These are phyloP conservation scores for Streptanthus diversifolius DNA, from an alignment of 345 rosid genomes.

Conservation along the genomic window DNA sequence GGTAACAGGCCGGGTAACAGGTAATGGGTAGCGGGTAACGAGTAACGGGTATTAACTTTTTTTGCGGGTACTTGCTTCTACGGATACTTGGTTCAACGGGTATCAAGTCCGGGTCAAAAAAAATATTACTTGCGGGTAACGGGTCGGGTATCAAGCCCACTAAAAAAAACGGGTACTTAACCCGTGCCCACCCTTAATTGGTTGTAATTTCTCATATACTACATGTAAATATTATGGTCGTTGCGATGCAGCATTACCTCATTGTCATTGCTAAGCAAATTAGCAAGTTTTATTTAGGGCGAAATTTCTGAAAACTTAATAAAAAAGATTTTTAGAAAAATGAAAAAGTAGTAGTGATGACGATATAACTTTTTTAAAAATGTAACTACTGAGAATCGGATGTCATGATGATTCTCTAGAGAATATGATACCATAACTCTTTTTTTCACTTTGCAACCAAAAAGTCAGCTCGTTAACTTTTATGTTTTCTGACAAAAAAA, in stretches of 20 bases:
- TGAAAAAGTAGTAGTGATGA: neutral
- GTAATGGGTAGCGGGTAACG: too few relatives aligned
- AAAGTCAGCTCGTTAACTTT: neutral
- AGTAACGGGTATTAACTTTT: too few relatives aligned
- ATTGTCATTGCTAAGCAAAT: neutral
- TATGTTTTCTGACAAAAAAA: too few relatives aligned
- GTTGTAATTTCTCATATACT: neutral
- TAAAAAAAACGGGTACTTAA: too few relatives aligned
- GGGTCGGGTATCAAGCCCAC: too few relatives aligned
- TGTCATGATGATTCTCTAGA: neutral
- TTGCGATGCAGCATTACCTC: neutral
- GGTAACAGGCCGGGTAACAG: too few relatives aligned
- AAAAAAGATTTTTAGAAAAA: neutral
- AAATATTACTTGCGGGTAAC: too few relatives aligned
- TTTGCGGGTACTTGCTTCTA: too few relatives aligned
- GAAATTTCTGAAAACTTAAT: neutral
- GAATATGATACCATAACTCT: neutral
- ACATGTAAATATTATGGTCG: neutral
- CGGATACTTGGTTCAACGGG: too few relatives aligned
- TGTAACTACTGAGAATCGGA: neutral
- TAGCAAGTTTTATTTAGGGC: neutral
- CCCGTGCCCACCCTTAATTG: too few relatives aligned
- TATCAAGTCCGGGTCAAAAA: too few relatives aligned
- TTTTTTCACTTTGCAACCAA: neutral
- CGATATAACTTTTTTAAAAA: neutral